Base-by-base conservation (phyloP, 768 basidiomycete genomes). In the Podaxis sp. region DNA sequence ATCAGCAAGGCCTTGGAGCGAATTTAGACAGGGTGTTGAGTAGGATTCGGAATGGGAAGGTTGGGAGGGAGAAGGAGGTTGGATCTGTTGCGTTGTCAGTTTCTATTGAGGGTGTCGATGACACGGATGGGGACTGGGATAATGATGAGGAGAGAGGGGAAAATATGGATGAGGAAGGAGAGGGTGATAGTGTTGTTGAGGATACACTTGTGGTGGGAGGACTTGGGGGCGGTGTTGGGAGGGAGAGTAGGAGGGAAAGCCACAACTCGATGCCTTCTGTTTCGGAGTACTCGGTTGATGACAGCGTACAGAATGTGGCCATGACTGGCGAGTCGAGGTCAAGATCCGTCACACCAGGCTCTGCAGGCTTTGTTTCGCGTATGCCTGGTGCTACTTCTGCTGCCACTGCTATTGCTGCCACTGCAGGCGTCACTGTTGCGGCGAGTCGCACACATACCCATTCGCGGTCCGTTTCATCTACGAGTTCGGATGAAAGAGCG, bases 11-110 rank as follows among this genome's bases (percentile, higher is more conserved):
- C 2, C 74, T 86, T 12, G 86, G 82, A 22, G 90, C 90, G 60
- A 90, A 87, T 68, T 76, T 93, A 13, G 87, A 90, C 63, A 83
- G 90, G 2, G 87, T 93, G 9, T 79, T 93, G 54, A 85, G 81
- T 74, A 90, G 90, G 77, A 88, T 93, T 70, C 87, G 86, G 75
- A 87, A 80, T 63, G 87, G 83, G 42, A 86, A 82, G 65, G 77
- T 77, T 52, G 49, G 49, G 26, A 79, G 78, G 65, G 77, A 77
- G 61, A 72, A 67, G 56, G 77, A 77, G 57, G 67, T 74, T 44
- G 63, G 64, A 2, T 70, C 68, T 5, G 49, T 66, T 28, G 68
- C 67, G 12, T 9, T 52, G 15, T 40, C 46, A 17, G 13, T 36
- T 26, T 24, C 59, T 15, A 13, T 39, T 49, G 36, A 52, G 17